Conservation (phyloP, 805 yeast species). For the Metschnikowia dekortorum region DNA sequence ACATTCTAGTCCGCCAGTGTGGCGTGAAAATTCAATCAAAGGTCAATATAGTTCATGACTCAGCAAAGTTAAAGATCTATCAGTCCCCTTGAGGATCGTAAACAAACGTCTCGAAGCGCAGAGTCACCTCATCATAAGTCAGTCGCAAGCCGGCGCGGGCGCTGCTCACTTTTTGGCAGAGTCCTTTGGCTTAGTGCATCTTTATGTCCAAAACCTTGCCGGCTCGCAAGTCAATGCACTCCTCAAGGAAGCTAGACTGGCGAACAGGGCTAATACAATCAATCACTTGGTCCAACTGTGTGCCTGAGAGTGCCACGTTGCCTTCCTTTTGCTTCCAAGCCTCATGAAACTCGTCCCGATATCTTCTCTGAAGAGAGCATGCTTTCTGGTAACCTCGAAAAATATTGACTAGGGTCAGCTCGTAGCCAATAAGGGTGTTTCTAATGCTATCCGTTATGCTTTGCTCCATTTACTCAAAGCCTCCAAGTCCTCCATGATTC, state of each 20-base stretch:
- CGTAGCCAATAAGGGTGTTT: background rate
- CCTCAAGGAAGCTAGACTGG: background rate
- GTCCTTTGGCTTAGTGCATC: background rate
- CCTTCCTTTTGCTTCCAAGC: background rate
- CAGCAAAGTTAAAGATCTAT: background rate
- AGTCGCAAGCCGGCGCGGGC: background rate
- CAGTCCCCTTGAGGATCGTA: background rate
- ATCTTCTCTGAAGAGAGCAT: background rate
- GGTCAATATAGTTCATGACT: background rate
- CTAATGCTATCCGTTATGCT: background rate
- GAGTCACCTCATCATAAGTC: background rate
- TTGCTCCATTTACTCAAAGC: background rate
- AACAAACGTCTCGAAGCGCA: background rate
- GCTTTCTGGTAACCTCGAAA: background rate
- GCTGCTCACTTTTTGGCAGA: background rate
- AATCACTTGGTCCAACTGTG: background rate
- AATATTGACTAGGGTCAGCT: background rate
- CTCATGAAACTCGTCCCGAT: background rate
- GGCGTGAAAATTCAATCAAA: background rate
- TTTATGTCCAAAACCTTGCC: background rate
- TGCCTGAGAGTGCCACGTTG: background rate
- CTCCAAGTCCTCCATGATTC: background rate
- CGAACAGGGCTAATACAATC: background rate
- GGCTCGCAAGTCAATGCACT: background rate
- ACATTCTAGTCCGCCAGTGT: background rate